Percentiles rank a stretch among this genome's conserved stretches.
phyloP scores from a whole-genome alignment of 257 asterid genomes.

The Solanum peruvianum region DNA sequence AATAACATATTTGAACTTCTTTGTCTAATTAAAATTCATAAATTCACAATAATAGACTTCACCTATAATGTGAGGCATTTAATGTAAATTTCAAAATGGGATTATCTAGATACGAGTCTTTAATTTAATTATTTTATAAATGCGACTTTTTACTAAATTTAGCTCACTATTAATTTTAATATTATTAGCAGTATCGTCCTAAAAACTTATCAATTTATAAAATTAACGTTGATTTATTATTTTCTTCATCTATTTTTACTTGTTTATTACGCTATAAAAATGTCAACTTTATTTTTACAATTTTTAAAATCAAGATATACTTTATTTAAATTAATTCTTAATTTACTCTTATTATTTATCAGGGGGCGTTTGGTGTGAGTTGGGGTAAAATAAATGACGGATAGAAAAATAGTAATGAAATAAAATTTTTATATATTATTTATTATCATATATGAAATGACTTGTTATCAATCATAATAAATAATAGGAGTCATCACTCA shows the following conservation, averaged over 20 bases:
- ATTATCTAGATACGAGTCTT: neutral
- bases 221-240: neutral
- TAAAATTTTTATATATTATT: no score
- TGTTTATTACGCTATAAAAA: neutral
- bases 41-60: neutral
- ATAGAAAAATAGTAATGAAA: no score
- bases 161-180: neutral
- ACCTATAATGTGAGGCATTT: neutral
- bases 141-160: neutral
- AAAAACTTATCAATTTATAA: no score
- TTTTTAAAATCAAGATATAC: neutral
- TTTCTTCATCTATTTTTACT: neutral
- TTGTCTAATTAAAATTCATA: neutral
- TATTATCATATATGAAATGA: no score
- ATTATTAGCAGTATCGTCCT: no score
- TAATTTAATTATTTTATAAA: neutral
- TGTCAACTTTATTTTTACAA: neutral
- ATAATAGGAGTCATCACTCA: neutral
- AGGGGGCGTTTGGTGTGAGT: no score
- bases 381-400: no score
- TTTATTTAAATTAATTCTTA: neutral
- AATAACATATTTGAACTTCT: neutral
- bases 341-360: no score
- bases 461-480: no score
- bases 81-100: neutral